A percentile compares a stretch with the other conserved stretches of the same genome.
Conservation (phyloP, 2,329 filamentous ascomycete species). For the Aspergillus amoenus region DNA sequence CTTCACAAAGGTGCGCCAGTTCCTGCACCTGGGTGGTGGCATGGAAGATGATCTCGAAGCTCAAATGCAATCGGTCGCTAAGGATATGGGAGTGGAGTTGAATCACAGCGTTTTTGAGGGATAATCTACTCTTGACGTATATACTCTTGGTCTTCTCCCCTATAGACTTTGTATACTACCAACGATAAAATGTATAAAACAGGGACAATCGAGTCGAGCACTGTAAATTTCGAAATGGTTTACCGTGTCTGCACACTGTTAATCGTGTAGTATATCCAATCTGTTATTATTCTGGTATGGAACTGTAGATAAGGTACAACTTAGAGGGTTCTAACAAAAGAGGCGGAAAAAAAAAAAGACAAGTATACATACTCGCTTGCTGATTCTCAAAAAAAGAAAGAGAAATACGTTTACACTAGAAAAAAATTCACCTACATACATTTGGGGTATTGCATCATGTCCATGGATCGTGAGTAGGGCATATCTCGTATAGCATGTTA, state of each 20-base stretch:
- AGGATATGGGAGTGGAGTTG: slow-evolving; percentile 87
- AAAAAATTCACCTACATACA: not conserved
- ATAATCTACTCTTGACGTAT: slow-evolving; percentile 36
- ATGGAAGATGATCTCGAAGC: slow-evolving; percentile 95
- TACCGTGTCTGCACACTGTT: not conserved
- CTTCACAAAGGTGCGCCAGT: slow-evolving; percentile 74
- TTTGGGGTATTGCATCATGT: not conserved
- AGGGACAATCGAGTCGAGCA: slow-evolving; percentile 1
- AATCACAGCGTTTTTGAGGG: slow-evolving; percentile 88
- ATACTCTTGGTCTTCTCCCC: not conserved
- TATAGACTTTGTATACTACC: slow-evolving; percentile 10
- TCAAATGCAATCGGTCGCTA: slow-evolving; percentile 82
- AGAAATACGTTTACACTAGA: not conserved
- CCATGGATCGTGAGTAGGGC: not conserved
- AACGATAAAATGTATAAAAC: not conserved
- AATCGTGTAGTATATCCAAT: not conserved
- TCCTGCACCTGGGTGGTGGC: slow-evolving; percentile 71
- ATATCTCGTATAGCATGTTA: not conserved
- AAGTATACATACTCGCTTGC: slow-evolving; percentile 2
- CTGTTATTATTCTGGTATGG: not conserved
- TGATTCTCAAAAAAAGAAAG: slow-evolving; percentile 3
- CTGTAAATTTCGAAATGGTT: too few species aligned
- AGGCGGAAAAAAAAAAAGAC: not conserved
- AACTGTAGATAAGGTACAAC: not conserved
- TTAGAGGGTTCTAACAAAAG: not conserved